Base-by-base conservation (phyloP, 2,329 filamentous ascomycete genomes). In the Emergomyces pasteurianus region DNA sequence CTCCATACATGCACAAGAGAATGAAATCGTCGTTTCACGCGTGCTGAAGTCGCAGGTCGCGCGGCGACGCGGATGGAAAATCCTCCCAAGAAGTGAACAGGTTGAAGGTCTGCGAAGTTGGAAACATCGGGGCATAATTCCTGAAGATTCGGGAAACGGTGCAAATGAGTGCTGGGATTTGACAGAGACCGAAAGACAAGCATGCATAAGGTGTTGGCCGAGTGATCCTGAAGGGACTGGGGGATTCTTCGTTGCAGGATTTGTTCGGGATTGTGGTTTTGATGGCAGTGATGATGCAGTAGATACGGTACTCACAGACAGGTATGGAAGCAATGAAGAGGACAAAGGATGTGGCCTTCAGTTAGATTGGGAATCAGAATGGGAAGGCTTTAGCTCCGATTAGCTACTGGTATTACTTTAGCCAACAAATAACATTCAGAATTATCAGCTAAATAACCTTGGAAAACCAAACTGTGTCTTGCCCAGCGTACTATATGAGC, bases 191-290 rank as follows among this genome's bases (percentile, higher is more conserved):
- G 70, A 79, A 47, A 73, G 79, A 6, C 86, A 92, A 31, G 88
- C 82, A 2, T 96, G 91, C 69, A 87, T 96, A 60, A 80, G 92
- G 62, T 89, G 90, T 38, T 86, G 88, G 72, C 89, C 92, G 67
- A 88, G 85, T 31, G 90, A 92, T 66, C 86, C 86, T 10, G 83
- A 88, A 64, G 90, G 91, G 0, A 89, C 92, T 0, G 96, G 96
- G 83, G 92, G 94, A 0, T 97, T 99, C 74, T 99, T 99, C 68
- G 89, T 96, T 23, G 90, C 85, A n/a, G 90, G 82, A 0, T 96
- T 99, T 73, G 81, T 90, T 2, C 80, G 89, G 59, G 83, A 87
- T 72, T 61, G 68, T 71, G 64, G 75, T 73, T 21, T 74, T 72
- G 8, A 18, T 36, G 62, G 62, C 26, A 56, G 55, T 14, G 54